These are phyloP conservation scores for Cystobasidium onofrii DNA, from an alignment of 768 basidiomycete genomes.

Conservation along the genomic window DNA sequence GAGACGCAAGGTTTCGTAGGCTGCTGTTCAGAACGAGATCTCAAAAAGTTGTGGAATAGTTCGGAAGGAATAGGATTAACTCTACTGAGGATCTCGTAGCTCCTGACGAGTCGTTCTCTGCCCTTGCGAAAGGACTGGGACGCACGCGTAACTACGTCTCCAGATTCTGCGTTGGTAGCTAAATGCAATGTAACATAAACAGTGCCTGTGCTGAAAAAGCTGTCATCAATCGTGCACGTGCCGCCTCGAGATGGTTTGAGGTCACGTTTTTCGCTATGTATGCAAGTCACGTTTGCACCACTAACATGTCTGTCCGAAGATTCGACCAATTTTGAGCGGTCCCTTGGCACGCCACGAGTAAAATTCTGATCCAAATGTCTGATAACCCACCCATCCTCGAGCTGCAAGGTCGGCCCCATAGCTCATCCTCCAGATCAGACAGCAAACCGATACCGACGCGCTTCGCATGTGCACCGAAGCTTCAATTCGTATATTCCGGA, in stretches of 20 bases:
- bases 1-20: not conserved
- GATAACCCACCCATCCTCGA: not conserved
- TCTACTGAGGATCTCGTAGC: not conserved
- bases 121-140: too few relatives aligned
- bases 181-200: not conserved
- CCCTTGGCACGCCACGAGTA: too few relatives aligned
- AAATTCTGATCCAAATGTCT: too few relatives aligned
- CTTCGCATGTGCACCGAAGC: not conserved
- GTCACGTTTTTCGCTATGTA: not conserved
- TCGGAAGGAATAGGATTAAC: not conserved
- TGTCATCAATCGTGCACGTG: not conserved
- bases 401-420: not conserved
- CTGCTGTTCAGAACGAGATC: not conserved
- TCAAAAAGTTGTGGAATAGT: not conserved
- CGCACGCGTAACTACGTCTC: too few relatives aligned
- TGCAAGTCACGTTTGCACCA: not conserved
- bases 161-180: not conserved
- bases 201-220: not conserved
- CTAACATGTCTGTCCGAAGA: too few relatives aligned
- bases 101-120: not conserved
- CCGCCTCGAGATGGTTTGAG: not conserved
- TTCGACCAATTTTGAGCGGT: too few relatives aligned
- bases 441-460: not conserved
- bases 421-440: not conserved
- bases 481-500: slow-evolving; percentile 57